These are phyloP conservation scores for Adiantum capillusveneris DNA, from an alignment of 75 land plant genomes.

Conservation along the genomic window DNA sequence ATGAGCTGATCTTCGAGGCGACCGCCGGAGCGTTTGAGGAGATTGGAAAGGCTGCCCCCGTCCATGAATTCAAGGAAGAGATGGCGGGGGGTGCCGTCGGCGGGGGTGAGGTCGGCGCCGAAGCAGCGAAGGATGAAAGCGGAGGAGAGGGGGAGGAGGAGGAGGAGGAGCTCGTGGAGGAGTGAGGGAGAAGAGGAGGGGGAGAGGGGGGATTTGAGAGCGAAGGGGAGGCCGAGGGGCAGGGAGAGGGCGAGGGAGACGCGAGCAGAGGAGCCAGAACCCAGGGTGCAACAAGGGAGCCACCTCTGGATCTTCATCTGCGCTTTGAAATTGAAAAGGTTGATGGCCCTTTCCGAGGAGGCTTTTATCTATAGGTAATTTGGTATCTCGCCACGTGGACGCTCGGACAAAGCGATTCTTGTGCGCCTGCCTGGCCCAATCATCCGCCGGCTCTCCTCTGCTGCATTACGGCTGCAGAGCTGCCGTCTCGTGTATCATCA, in stretches of 20 bases:
- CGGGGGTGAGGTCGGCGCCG: slow-evolving; percentile 38
- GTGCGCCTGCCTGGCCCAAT: too few relatives aligned
- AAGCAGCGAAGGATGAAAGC: slow-evolving; percentile 41
- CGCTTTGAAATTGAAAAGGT: too few relatives aligned
- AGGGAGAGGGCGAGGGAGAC: too few relatives aligned
- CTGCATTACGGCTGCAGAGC: too few relatives aligned
- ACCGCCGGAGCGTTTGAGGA: slow-evolving; percentile 10
- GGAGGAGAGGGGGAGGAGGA: slow-evolving; percentile 36
- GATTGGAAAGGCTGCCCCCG: slow-evolving; percentile 43
- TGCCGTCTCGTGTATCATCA: too few relatives aligned
- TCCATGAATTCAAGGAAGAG: too few relatives aligned
- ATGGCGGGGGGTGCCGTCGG: slow-evolving; percentile 26
- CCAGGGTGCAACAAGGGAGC: slow-evolving; percentile 22
- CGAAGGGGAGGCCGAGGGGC: too few relatives aligned
- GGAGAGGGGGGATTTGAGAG: slow-evolving; percentile 49
- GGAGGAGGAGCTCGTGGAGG: slow-evolving; percentile 36
- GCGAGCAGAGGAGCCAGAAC: slow-evolving; percentile 52
- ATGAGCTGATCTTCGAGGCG: slow-evolving; percentile 25
- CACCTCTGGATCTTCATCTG: slow-evolving; percentile 49
- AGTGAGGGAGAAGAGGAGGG: slow-evolving; percentile 14
- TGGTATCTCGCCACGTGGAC: too few relatives aligned
- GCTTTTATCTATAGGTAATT: too few relatives aligned
- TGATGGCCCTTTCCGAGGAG: too few relatives aligned
- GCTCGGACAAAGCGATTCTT: too few relatives aligned
- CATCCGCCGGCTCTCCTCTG: too few relatives aligned